These are phyloP conservation scores for Phylloporus sp. DNA, from an alignment of 768 basidiomycete species.

Conservation along the genomic window DNA sequence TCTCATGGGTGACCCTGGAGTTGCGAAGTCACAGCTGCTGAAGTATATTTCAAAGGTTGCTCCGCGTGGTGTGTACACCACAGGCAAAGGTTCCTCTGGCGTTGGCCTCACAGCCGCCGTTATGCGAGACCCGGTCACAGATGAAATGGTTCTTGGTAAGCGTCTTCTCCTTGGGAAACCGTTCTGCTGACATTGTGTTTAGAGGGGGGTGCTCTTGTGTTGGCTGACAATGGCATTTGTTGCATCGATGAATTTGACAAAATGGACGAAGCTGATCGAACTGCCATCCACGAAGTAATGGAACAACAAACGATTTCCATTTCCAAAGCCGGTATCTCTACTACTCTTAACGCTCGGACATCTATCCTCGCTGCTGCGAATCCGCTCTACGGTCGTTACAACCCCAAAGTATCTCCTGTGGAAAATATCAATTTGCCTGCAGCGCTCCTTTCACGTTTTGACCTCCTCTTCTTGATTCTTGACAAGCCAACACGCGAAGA, in stretches of 20 bases:
- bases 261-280: slow-evolving; percentile 97
- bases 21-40: slow-evolving; percentile 93
- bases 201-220: slow-evolving; percentile 99
- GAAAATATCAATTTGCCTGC: slow-evolving; percentile 99
- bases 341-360: slow-evolving; percentile 94
- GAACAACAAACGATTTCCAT: slow-evolving; percentile 99
- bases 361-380: slow-evolving; percentile 98
- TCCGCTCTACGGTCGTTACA: slow-evolving; percentile 96
- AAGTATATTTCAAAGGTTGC: slow-evolving; percentile 99
- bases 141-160: slow-evolving; percentile 98
- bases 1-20: slow-evolving; percentile 99
- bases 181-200: slow-evolving; percentile 10
- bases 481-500: slow-evolving; percentile 95
- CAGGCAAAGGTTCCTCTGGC: slow-evolving; percentile 96
- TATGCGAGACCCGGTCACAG: slow-evolving; percentile 98
- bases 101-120: slow-evolving; percentile 99
- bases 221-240: slow-evolving; percentile 99
- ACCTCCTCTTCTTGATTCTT: slow-evolving; percentile 92
- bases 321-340: slow-evolving; percentile 98
- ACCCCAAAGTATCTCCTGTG: slow-evolving; percentile 94
- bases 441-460: slow-evolving; percentile 93
- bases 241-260: slow-evolving; percentile 99
- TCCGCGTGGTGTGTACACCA: slow-evolving; percentile 96
- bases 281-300: slow-evolving; percentile 99
- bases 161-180: slow-evolving; percentile 5